A percentile compares a stretch with the other conserved stretches of the same genome.
Conservation (phyloP, 1,139 yeast genomes). For the Hyphopichia khmerensis region DNA sequence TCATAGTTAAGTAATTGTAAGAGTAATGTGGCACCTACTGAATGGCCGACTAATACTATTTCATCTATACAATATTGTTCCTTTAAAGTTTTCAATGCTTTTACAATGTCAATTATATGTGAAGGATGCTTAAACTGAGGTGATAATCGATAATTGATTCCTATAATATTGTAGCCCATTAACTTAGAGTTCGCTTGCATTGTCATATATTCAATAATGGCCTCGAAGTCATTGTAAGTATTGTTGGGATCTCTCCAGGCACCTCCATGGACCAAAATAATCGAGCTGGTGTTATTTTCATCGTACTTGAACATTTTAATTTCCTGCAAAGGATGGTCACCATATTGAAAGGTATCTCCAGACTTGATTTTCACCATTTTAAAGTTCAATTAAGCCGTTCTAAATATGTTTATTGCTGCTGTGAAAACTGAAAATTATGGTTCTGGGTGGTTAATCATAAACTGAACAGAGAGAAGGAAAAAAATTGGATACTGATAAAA, state of each 20-base stretch:
- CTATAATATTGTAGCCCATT: slow-evolving; percentile 28
- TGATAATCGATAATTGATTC: slow-evolving; percentile 69
- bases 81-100: slow-evolving; percentile 38
- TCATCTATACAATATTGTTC: slow-evolving; percentile 12
- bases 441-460: too few relatives aligned
- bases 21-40: slow-evolving; percentile 76
- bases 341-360: slow-evolving; percentile 13
- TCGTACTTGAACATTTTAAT: slow-evolving; percentile 19
- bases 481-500: too few relatives aligned
- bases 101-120: slow-evolving; percentile 57
- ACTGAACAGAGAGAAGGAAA: too few relatives aligned
- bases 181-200: too few relatives aligned
- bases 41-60: slow-evolving; percentile 63
- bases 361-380: too few relatives aligned
- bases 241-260: slow-evolving; percentile 80
- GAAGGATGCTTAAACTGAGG: slow-evolving; percentile 63
- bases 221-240: slow-evolving; percentile 55
- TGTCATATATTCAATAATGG: too few relatives aligned
- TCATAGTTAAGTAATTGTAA: slow-evolving; percentile 50
- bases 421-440: too few relatives aligned
- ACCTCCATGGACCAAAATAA: slow-evolving; percentile 78
- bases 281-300: slow-evolving; percentile 13
- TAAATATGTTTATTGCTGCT: too few relatives aligned
- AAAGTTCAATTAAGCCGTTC: too few relatives aligned
- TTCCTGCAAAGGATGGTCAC: slow-evolving; percentile 22